phyloP scores from a whole-genome alignment of 768 basidiomycete genomes.

The Lactifluus pinguis region DNA sequence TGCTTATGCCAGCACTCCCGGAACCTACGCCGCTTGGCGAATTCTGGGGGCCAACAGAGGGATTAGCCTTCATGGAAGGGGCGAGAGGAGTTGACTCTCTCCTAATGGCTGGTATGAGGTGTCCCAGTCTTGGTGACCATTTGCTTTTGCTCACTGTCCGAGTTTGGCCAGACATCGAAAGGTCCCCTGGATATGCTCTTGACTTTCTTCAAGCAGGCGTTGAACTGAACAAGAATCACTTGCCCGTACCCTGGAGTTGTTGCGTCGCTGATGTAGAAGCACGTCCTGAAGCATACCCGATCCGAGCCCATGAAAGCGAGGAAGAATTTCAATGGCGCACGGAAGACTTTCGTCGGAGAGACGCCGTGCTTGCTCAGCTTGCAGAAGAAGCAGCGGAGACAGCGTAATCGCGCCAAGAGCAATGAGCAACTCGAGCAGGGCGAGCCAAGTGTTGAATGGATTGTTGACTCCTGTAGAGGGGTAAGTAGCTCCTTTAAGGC shows the following conservation, averaged over 20 bases:
- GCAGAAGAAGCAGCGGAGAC: neutral
- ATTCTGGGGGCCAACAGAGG: neutral
- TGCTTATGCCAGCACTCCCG: neutral
- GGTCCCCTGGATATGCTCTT: neutral
- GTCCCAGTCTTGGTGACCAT: neutral
- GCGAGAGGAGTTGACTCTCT: neutral
- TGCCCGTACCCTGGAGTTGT: neutral
- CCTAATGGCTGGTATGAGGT: neutral
- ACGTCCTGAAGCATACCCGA: neutral
- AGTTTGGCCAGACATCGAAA: neutral
- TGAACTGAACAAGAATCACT: neutral
- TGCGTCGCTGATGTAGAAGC: neutral
- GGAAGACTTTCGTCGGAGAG: neutral
- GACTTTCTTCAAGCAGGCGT: neutral
- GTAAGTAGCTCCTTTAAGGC: too few species aligned
- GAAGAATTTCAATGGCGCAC: neutral
- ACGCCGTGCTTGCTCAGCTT: neutral
- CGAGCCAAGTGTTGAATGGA: neutral
- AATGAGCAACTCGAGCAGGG: neutral
- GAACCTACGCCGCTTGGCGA: neutral
- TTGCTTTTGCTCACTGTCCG: neutral
- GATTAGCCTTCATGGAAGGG: neutral
- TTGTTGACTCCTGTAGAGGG: too few species aligned
- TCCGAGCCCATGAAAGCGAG: neutral
- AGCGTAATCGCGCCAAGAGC: neutral